Conservation (phyloP, 2,329 filamentous ascomycete genomes). For the Trichophyton verrucosum region DNA sequence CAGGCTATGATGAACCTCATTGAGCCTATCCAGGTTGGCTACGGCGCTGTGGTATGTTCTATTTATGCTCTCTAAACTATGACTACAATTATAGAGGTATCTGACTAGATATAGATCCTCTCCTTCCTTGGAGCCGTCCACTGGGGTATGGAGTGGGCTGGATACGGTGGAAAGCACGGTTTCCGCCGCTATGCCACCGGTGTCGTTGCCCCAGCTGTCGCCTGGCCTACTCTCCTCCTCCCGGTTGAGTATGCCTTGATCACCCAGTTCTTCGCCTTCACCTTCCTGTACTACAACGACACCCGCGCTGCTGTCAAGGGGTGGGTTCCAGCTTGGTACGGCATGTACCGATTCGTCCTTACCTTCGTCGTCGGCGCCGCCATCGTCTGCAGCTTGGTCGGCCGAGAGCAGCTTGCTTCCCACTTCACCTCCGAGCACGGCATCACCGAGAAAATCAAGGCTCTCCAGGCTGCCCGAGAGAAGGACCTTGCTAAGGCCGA, state of each 20-base stretch:
- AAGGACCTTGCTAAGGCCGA: slow-evolving; percentile 30
- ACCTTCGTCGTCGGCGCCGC: slow-evolving; percentile 78
- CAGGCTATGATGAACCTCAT: slow-evolving; percentile 59
- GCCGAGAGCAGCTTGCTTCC: slow-evolving; percentile 59
- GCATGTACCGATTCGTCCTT: slow-evolving; percentile 78
- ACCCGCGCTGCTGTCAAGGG: slow-evolving; percentile 58
- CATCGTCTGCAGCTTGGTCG: slow-evolving; percentile 69
- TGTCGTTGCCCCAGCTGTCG: slow-evolving; percentile 63
- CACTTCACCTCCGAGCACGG: slow-evolving; percentile 25
- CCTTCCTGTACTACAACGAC: slow-evolving; percentile 75
- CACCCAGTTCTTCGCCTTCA: slow-evolving; percentile 73
- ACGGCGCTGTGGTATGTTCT: slow-evolving; percentile 63
- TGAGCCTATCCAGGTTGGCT: slow-evolving; percentile 81
- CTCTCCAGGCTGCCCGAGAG: slow-evolving; percentile 34
- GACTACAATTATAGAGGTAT: neutral
- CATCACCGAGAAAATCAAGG: slow-evolving; percentile 40
- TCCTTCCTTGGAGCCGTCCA: slow-evolving; percentile 90
- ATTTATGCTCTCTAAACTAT: neutral
- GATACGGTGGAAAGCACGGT: slow-evolving; percentile 54
- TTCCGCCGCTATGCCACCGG: slow-evolving; percentile 75
- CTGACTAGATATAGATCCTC: slow-evolving; percentile 49
- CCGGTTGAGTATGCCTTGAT: slow-evolving; percentile 76
- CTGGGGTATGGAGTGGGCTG: slow-evolving; percentile 79
- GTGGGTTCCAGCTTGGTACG: slow-evolving; percentile 78
- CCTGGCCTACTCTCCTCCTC: slow-evolving; percentile 81